phyloP scores from a whole-genome alignment of 495 filamentous ascomycete species.

The Penicillium cinerascens region DNA sequence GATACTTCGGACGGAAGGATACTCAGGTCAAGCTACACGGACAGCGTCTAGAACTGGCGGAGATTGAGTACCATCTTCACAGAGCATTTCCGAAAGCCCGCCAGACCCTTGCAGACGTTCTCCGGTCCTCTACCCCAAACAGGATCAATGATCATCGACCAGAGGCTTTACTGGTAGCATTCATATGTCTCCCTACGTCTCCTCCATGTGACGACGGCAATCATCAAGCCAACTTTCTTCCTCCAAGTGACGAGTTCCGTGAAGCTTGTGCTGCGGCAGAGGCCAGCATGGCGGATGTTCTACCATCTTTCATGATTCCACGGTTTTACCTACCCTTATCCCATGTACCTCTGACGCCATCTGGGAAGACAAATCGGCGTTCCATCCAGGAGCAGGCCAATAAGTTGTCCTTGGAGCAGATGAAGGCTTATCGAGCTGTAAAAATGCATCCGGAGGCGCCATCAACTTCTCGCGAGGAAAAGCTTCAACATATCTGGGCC shows the following conservation, averaged over 20 bases:
- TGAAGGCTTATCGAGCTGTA: neutral
- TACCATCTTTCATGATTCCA: constrained; percentile 10
- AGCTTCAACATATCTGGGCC: constrained; percentile 25
- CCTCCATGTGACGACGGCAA: neutral
- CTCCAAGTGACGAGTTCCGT: constrained; percentile 1
- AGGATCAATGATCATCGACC: neutral
- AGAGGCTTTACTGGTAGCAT: neutral
- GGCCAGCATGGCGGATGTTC: neutral
- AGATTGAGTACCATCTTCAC: constrained; percentile 1
- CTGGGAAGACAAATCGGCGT: constrained; percentile 22
- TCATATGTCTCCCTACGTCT: constrained; percentile 40
- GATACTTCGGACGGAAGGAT: constrained; percentile 7
- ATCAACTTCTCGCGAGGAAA: constrained; percentile 18
- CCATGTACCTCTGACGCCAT: constrained; percentile 6
- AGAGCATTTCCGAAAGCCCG: neutral
- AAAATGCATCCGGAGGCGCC: neutral
- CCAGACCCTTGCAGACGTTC: neutral
- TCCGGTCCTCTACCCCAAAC: neutral
- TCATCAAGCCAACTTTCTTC: neutral
- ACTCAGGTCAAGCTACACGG: constrained; percentile 8
- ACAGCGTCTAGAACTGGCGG: constrained; percentile 6
- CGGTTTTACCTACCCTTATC: neutral
- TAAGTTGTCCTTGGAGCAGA: constrained; percentile 1
- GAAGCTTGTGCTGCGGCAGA: neutral
- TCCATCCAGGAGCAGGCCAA: neutral